Evolutionary conservation across 345 rosid genomes (phyloP).

Genomic region (Gossypium mustelinum): DNA sequence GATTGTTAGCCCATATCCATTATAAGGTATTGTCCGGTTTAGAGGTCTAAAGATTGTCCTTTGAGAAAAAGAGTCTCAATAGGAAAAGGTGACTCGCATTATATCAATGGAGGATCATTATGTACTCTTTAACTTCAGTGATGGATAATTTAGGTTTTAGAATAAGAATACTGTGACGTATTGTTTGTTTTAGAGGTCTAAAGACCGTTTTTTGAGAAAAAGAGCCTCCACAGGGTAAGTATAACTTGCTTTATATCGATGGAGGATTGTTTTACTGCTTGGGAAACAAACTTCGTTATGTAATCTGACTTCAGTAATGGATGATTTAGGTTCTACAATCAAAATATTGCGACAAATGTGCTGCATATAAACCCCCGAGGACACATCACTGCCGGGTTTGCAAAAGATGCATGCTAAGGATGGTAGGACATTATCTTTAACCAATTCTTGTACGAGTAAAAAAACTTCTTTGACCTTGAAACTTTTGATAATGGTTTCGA

Average conservation of each 20-base stretch:
- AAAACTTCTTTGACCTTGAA: not conserved
- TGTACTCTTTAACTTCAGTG: not conserved
- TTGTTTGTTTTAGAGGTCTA: not conserved
- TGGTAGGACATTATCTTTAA: slow-evolving; percentile 49
- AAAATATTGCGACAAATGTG: slow-evolving; percentile 76
- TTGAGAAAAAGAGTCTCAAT: not conserved
- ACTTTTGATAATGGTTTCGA: not conserved
- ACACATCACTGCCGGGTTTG: slow-evolving; percentile 93
- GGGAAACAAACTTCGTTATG: not conserved
- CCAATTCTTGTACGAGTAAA: not conserved
- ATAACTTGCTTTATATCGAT: not conserved
- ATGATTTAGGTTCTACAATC: slow-evolving; percentile 43
- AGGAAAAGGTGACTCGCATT: not conserved
- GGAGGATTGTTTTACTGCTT: not conserved
- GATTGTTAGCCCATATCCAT: not conserved
- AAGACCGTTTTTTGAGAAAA: not conserved
- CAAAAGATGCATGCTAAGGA: slow-evolving; percentile 81
- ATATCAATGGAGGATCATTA: not conserved
- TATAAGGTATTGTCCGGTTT: slow-evolving; percentile 15
- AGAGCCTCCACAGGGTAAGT: not conserved
- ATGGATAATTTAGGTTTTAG: slow-evolving; percentile 39
- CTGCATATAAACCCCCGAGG: slow-evolving; percentile 69
- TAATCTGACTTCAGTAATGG: slow-evolving; percentile 1
- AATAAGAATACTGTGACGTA: slow-evolving; percentile 52
- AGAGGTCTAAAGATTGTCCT: not conserved